These are phyloP conservation scores for Gymnopilus junonius DNA, from an alignment of 768 basidiomycete genomes.

Conservation along the genomic window DNA sequence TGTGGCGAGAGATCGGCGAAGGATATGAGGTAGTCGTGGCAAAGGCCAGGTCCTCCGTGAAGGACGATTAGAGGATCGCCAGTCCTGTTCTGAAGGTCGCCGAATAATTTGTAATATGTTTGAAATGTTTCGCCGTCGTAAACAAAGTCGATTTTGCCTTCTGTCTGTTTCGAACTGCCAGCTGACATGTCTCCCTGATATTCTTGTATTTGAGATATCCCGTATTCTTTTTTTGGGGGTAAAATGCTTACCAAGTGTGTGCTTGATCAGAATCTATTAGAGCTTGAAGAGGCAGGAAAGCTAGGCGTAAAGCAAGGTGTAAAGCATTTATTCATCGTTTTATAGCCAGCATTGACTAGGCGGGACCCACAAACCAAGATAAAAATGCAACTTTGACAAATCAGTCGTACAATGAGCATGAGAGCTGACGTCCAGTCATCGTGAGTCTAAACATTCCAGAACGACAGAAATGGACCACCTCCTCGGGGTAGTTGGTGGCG, in stretches of 20 bases:
- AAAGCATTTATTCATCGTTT: background rate
- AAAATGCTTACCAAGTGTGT: too few species aligned
- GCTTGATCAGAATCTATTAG: too few species aligned
- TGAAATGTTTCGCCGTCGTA: constrained; percentile 24
- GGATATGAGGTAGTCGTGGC: constrained; percentile 39
- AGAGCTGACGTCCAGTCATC: too few species aligned
- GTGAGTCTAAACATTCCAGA: too few species aligned
- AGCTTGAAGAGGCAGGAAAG: background rate
- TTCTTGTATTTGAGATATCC: too few species aligned
- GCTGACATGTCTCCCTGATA: background rate
- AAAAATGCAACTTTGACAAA: background rate
- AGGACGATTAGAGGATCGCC: constrained; percentile 48
- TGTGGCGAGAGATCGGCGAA: background rate
- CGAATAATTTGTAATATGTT: constrained; percentile 54
- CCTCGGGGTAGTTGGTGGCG: too few species aligned
- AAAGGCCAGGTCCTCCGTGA: constrained; percentile 56
- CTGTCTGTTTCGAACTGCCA: background rate
- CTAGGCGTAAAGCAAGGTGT: background rate
- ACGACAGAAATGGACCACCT: too few species aligned
- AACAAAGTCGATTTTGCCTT: constrained; percentile 10
- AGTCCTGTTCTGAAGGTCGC: constrained; percentile 36
- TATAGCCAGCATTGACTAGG: background rate
- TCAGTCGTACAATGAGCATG: background rate
- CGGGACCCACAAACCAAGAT: background rate
- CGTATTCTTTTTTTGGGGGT: too few species aligned